phyloP scores from a whole-genome alignment of 805 yeast genomes.

The Saturnispora zaruensis region DNA sequence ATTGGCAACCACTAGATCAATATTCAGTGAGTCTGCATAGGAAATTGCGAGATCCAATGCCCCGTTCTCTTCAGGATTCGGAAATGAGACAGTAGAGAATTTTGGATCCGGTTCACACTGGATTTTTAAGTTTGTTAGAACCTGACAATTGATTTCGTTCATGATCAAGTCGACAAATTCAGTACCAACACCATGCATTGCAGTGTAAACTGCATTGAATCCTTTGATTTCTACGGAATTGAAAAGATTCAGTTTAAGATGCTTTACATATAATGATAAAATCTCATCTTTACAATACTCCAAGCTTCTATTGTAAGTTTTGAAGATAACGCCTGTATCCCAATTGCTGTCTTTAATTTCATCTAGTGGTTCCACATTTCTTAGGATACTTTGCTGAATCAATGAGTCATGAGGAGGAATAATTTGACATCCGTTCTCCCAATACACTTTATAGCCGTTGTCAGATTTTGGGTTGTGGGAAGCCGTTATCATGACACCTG shows the following conservation, averaged over 20 bases:
- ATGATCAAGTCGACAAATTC: constrained; percentile 44
- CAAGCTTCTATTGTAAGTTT: constrained; percentile 22
- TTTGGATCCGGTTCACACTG: constrained; percentile 77
- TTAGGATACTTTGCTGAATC: constrained; percentile 57
- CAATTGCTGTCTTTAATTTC: constrained; percentile 34
- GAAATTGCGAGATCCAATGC: constrained; percentile 68
- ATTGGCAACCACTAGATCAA: constrained; percentile 65
- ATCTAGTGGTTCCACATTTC: constrained; percentile 54
- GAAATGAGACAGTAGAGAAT: constrained; percentile 80
- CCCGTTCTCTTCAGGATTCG: constrained; percentile 94
- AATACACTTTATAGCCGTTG: constrained; percentile 92
- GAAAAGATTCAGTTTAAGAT: constrained; percentile 26
- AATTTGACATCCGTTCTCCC: constrained; percentile 90
- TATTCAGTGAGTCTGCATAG: constrained; percentile 43
- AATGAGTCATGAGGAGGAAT: constrained; percentile 81
- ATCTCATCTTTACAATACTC: constrained; percentile 35
- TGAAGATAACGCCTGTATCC: constrained; percentile 27
- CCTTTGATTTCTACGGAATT: constrained; percentile 24
- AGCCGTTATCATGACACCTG: constrained; percentile 91
- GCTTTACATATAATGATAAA: constrained; percentile 33
- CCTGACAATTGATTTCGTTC: constrained; percentile 7
- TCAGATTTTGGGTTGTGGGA: constrained; percentile 81
- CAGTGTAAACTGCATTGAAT: constrained; percentile 69
- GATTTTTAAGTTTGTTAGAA: constrained; percentile 29
- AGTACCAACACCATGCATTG: constrained; percentile 92